A percentile compares a stretch with the other conserved stretches of the same genome.
These are phyloP conservation scores for Xylaria cubensis DNA, from an alignment of 495 filamentous ascomycete genomes.

Conservation along the genomic window DNA sequence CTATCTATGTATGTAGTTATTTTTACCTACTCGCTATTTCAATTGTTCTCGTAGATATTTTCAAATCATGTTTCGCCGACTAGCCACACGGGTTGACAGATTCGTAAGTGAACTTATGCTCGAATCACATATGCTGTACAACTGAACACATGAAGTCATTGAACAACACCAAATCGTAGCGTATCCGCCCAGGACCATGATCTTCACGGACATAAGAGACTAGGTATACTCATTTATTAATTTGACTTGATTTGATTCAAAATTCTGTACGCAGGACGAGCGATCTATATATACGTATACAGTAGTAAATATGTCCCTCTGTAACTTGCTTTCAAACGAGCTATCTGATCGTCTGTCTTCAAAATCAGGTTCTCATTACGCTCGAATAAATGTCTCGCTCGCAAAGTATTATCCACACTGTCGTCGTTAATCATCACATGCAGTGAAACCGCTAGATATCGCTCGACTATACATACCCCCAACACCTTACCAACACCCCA, in stretches of 20 bases:
- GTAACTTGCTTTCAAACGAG: background rate
- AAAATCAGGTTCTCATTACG: background rate
- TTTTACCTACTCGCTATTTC: background rate
- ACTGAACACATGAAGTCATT: background rate
- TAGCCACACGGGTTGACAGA: background rate
- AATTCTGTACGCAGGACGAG: background rate
- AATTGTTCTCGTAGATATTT: background rate
- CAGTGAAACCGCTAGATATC: background rate
- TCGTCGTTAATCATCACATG: background rate
- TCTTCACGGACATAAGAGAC: background rate
- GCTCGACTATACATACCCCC: conserved; percentile 5
- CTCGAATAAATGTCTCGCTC: background rate
- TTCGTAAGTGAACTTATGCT: background rate
- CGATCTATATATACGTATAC: background rate
- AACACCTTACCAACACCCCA: background rate
- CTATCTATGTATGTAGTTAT: background rate
- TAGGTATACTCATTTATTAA: background rate
- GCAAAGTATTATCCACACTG: background rate
- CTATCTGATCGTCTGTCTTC: background rate
- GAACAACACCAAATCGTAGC: background rate
- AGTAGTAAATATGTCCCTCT: background rate
- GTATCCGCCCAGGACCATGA: too few relatives aligned
- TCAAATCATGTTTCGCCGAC: background rate
- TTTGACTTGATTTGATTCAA: background rate
- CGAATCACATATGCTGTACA: background rate